Conservation (phyloP, 768 basidiomycete species). For the Mycena chlorophos region DNA sequence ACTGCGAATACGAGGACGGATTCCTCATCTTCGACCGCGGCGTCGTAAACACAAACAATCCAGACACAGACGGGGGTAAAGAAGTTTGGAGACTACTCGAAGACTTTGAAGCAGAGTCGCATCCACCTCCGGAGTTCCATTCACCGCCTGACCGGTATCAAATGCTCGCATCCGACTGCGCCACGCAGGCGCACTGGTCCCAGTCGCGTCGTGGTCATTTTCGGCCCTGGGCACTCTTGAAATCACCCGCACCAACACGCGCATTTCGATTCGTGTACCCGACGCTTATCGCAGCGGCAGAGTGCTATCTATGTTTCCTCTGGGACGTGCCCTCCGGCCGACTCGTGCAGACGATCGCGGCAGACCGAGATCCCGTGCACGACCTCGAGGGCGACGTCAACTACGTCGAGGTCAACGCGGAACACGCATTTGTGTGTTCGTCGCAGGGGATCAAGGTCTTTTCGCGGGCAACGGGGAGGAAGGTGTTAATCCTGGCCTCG, state of each 20-base stretch:
- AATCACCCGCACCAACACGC: slow-evolving; percentile 41
- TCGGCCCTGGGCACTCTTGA: slow-evolving; percentile 59
- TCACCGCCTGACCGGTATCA: slow-evolving; percentile 34
- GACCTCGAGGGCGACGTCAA: slow-evolving; percentile 41
- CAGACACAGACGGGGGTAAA: slow-evolving; percentile 44
- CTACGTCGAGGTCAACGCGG: slow-evolving; percentile 66
- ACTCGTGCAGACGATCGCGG: slow-evolving; percentile 48
- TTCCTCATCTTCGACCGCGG: slow-evolving; percentile 70
- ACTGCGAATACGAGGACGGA: slow-evolving; percentile 73
- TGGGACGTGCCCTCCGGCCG: slow-evolving; percentile 60
- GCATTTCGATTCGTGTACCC: slow-evolving; percentile 75
- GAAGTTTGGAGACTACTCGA: slow-evolving; percentile 69
- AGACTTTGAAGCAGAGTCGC: slow-evolving; percentile 26
- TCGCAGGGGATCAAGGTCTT: slow-evolving; percentile 52
- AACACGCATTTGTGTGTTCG: slow-evolving; percentile 63
- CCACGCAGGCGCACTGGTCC: slow-evolving; percentile 14
- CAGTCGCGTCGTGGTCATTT: slow-evolving; percentile 50
- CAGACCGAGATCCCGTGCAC: slow-evolving; percentile 34
- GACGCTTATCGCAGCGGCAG: slow-evolving; percentile 52
- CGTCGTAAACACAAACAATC: too few species aligned
- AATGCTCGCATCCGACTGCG: slow-evolving; percentile 9
- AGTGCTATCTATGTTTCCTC: slow-evolving; percentile 45
- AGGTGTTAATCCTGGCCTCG: slow-evolving; percentile 45
- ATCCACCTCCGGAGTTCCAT: slow-evolving; percentile 24
- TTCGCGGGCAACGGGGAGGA: slow-evolving; percentile 44